Conservation (phyloP, 306 rosid genomes). For the Medicago truncatula region MtrunA17r5.0-ANR NC_053044.1:34212001-34212500, state of each 20-base stretch:
- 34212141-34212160: constrained; percentile 49
- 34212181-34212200: constrained; percentile 54
- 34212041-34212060: constrained; percentile 28
- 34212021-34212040: constrained; percentile 33
- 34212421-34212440: constrained; percentile 31
- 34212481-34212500: constrained; percentile 35
- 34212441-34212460: constrained; percentile 33
- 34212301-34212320: constrained; percentile 49
- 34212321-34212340: constrained; percentile 64
- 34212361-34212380: constrained; percentile 32
- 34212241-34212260: constrained; percentile 50
- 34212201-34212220: constrained; percentile 39
- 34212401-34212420: constrained; percentile 41
- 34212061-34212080: constrained; percentile 38
- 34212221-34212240: constrained; percentile 45
- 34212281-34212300: constrained; percentile 41
- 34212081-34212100: constrained; percentile 59
- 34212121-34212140: constrained; percentile 56
- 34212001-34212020: constrained; percentile 1
- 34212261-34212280: constrained; percentile 48
- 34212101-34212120: constrained; percentile 96
- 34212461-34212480: constrained; percentile 36
- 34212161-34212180: constrained; percentile 46
- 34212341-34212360: constrained; percentile 48
- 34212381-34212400: constrained; percentile 38